Percentiles rank a stretch among this genome's conserved stretches.
Conservation (phyloP, 805 yeast species). For the Peterozyma toletana region DNA sequence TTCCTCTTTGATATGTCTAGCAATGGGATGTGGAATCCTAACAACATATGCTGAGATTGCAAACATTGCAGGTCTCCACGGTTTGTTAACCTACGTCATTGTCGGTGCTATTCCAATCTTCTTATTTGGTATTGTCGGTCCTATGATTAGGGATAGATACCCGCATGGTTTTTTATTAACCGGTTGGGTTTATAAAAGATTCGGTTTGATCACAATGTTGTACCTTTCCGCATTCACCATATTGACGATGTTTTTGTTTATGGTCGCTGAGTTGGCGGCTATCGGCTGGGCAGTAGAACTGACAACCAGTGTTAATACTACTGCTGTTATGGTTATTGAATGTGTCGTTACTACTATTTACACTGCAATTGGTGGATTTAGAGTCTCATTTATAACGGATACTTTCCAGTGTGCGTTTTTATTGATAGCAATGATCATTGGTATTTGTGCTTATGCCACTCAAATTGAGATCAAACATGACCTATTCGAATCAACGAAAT, state of each 20-base stretch:
- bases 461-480: constrained; percentile 58
- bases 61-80: constrained; percentile 80
- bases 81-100: constrained; percentile 72
- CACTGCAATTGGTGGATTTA: constrained; percentile 85
- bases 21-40: constrained; percentile 83
- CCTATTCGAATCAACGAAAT: constrained; percentile 51
- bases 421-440: constrained; percentile 56
- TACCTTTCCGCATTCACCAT: constrained; percentile 78
- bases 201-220: constrained; percentile 64
- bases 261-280: constrained; percentile 84
- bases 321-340: constrained; percentile 78
- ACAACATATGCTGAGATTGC: constrained; percentile 86
- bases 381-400: constrained; percentile 82
- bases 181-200: constrained; percentile 88
- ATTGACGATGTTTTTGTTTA: constrained; percentile 75
- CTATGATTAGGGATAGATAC: constrained; percentile 65
- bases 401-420: constrained; percentile 77
- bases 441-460: constrained; percentile 73
- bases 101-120: constrained; percentile 80
- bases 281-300: constrained; percentile 70
- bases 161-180: constrained; percentile 90
- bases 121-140: constrained; percentile 79
- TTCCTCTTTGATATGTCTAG: constrained; percentile 23
- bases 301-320: constrained; percentile 69
- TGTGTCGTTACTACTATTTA: constrained; percentile 83